Base-by-base conservation (phyloP, 2,329 filamentous ascomycete genomes). In the Tolypocladium paradoxum region DNA sequence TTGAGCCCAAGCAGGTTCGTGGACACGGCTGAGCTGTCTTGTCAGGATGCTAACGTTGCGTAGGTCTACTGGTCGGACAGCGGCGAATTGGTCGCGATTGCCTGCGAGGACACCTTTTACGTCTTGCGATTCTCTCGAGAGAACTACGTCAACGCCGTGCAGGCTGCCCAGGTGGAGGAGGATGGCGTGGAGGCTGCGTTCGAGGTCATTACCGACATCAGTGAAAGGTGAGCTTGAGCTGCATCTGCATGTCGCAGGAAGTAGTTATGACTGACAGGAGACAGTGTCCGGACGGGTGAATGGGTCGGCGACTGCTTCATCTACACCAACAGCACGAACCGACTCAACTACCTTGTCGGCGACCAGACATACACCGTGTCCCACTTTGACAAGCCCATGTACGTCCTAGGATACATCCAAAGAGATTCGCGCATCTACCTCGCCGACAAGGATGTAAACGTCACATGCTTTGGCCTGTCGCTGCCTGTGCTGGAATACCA, bases 231-330 rank as follows among this genome's bases (percentile, higher is more conserved):
- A 65, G 76, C 62, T 18, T 8, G 20, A 9, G 27, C 11, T 33
- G 27, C 18, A 20, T n/a, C 40, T 31, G 16, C 8, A 29, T 2
- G n/a, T 0, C 0, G 6, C 4, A n/a, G 9, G 34, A 33, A 24
- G 18, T 2, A 43, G 51, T 51, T 59, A 24, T 53, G 49, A 24
- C 55, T 68, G 62, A 64, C 61, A 63, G 61, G 54, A 55, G 47
- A 52, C 56, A 89, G 85, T 58, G 90, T 97, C 50, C 87, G 89
- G 59, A 96, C 92, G 22, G 93, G 92, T 61, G 88, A 95, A 74
- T 99, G 93, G 93, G 88, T 99, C 54, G 93, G 93, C 57, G 93
- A 99, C 74, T 96, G 92, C 75, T 96, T 99, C 78, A 91, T 97
- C 68, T 99, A 97, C 79, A 96, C 93, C 53, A 97, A 95, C 77